phyloP scores from a whole-genome alignment of 768 basidiomycete species.

The Panellus pusillus region DNA sequence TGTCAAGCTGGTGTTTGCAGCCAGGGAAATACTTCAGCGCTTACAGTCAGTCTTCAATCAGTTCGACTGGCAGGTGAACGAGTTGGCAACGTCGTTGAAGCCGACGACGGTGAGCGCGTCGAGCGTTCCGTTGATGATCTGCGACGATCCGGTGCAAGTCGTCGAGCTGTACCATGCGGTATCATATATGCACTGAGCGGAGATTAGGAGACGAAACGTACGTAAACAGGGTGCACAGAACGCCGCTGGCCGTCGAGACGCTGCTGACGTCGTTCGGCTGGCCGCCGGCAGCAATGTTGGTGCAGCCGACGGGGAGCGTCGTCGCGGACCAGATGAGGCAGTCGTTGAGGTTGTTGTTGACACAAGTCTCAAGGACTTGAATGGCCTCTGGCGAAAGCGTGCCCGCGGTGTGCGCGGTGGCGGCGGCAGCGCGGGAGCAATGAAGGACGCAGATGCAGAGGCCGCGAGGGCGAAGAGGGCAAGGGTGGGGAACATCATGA shows the following conservation, averaged over 20 bases:
- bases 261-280: constrained; percentile 14
- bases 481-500: constrained; percentile 11
- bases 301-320: constrained; percentile 20
- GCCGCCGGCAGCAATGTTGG: constrained; percentile 12
- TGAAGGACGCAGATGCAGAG: constrained; percentile 6
- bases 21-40: too few relatives aligned
- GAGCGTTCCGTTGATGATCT: constrained; percentile 17
- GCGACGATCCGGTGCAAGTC: constrained; percentile 13
- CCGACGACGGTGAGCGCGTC: constrained; percentile 15
- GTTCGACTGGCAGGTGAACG: constrained; percentile 13
- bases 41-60: too few relatives aligned
- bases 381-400: constrained; percentile 6
- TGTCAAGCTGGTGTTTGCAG: too few relatives aligned
- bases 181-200: too few relatives aligned
- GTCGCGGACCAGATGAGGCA: constrained; percentile 17
- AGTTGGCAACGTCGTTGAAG: constrained; percentile 15
- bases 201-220: background rate
- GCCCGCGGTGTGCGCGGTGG: background rate
- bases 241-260: background rate
- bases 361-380: constrained; percentile 12
- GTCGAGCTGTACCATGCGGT: too few relatives aligned
- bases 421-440: background rate
- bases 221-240: constrained; percentile 21
- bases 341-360: constrained; percentile 9
- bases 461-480: constrained; percentile 20